phyloP scores from a whole-genome alignment of 1,139 yeast species.

The Wickerhamomyces sp. region DNA sequence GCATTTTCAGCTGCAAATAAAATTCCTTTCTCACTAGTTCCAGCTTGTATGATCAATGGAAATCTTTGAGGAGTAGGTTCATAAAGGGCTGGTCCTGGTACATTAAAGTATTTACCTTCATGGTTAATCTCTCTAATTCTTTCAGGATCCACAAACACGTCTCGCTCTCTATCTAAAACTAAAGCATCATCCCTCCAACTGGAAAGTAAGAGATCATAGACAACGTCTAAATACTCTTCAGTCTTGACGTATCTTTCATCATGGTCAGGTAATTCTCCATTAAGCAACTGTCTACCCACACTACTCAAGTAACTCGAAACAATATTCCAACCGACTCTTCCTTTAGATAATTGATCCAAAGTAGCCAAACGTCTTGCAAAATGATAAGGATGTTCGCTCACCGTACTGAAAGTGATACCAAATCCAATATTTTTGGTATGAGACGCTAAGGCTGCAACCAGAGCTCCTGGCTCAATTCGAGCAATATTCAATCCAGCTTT shows the following conservation, averaged over 20 bases:
- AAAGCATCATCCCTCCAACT: constrained; percentile 40
- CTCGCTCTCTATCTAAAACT: constrained; percentile 24
- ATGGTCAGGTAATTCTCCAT: constrained; percentile 27
- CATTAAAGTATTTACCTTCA: constrained; percentile 31
- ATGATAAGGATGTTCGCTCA: constrained; percentile 37
- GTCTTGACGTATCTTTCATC: constrained; percentile 34
- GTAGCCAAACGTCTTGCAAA: constrained; percentile 36
- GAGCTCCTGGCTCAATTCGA: constrained; percentile 30
- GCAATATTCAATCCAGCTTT: constrained; percentile 33
- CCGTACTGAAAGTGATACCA: constrained; percentile 35
- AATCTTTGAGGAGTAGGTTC: constrained; percentile 36
- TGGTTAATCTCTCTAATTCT: constrained; percentile 30
- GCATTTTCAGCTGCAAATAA: constrained; percentile 36
- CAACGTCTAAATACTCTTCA: constrained; percentile 32
- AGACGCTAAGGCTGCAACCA: constrained; percentile 33
- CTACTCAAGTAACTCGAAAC: constrained; percentile 33
- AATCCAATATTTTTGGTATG: constrained; percentile 32
- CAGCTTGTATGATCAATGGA: constrained; percentile 37
- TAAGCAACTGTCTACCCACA: constrained; percentile 28
- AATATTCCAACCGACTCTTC: constrained; percentile 38
- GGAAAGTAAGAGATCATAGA: constrained; percentile 31
- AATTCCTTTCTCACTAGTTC: constrained; percentile 33
- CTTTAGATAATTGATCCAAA: constrained; percentile 34
- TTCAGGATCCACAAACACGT: constrained; percentile 29
- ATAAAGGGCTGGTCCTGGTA: constrained; percentile 32